Base-by-base conservation (phyloP, 306 rosid genomes). In the Hylodesmum podocarpum region DNA sequence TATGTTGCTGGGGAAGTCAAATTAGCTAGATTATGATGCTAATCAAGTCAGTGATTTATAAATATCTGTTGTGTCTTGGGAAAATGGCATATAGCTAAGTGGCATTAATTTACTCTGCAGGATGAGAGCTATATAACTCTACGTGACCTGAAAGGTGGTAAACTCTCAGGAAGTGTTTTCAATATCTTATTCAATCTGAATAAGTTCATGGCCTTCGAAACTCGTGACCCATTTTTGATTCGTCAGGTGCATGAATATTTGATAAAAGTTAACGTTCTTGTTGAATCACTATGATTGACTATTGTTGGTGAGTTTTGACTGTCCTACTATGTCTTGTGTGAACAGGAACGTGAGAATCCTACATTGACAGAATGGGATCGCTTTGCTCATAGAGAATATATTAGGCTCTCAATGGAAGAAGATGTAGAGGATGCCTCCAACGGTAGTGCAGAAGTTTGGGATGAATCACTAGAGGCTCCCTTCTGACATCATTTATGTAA, bases 381-480 rank as follows among this genome's bases (percentile, higher is more conserved):
- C 63, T 96, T 92, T 86, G 99, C 99, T 10, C 99, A 96, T 83
- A 91, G 99, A 84, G 99, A 96, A 86, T 96, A 96, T 85, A 96
- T 92, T 59, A 91, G 99, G 80, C 99, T 96, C 82, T 96, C 99
- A 47, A 96, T 96, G 99, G 99, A 96, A 86, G 99, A 96, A 89
- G 99, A 96, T 78, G 99, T 92, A 71, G 99, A 96, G 89, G 99
- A 96, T 79, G 99, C 84, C 81, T 96, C 99, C 70, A 96, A 96
- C 49, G 99, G 99, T 65, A 96, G 99, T 78, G 98, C 98, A n/a
- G 99, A 96, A 84, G 97, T 91, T 80, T 96, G 99, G 99, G 99
- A 92, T 70, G 99, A 96, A 77, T 96, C 99, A 31, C 89, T 96
- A 15, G 99, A 95, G 86, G 97, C 99, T 63, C 99, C 99, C 77